Evolutionary conservation across 768 basidiomycete species (phyloP), one percentile per base, ranked within the genome.

Genomic region (Pholiota molesta): DNA sequence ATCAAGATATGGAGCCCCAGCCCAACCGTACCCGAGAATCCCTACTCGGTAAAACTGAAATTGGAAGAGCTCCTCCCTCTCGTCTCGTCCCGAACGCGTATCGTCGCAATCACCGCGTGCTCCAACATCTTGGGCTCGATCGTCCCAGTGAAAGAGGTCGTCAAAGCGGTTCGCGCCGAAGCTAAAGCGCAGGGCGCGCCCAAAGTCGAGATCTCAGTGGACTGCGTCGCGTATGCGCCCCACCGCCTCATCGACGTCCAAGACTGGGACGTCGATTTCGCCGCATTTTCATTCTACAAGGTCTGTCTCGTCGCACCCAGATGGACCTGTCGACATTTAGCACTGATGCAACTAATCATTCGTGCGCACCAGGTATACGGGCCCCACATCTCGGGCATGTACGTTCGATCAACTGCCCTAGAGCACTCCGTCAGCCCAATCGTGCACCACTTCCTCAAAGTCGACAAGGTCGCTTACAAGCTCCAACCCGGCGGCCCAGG

Each of bases 191-290:
- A 81, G 55, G 87, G 89, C 26, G 80, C 82, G 11, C 71, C 71
- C 60, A 87, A 89, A 69, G 74, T 91, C 29, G 86, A 93, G 71
- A 77, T 92, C 14, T 83, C 81, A 0, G 79, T 92, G 2, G 92
- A 93, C 67, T 91, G 90, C 63, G 92, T 93, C 2, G 90, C 90
- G 2, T 92, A 89, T 65, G 89, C 89, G 4, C 90, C 91, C 0
- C 90, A 93, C 68, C 78, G 89, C 14, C 73, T 76, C 59, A 85
- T 93, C 31, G 86, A 93, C 65, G 91, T 91, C 16, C 83, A 80
- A 61, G 85, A 81, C 52, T 93, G 91, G 92, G 90, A 91, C 57
- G 79, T 91, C 37, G 90, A 94, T 65, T 92, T 85, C 68, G 83
- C 81, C 52, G 84, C 85, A 55, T 87, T 91, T 71, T 85, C 90